Base-by-base conservation (phyloP, 2,329 filamentous ascomycete species). In the Penicillium paneum region DNA sequence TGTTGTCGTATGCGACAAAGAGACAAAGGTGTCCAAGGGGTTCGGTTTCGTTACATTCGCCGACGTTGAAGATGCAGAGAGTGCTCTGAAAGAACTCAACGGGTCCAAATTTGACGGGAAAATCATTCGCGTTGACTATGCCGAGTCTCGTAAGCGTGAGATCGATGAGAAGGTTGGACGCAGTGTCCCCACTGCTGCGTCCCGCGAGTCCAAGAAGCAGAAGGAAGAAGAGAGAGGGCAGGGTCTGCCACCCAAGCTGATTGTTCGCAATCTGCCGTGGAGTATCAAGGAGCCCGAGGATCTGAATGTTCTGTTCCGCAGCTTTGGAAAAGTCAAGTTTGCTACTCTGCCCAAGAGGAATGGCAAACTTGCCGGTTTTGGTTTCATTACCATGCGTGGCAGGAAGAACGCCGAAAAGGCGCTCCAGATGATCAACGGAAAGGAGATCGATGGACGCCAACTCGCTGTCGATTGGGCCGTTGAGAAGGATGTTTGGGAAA, bases 11-110 rank as follows among this genome's bases (percentile, higher is more conserved):
- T 77, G 88, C 53, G 93, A 99, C 71, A 85, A 89, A 15, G 81
- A 86, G 61, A 96, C 92, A 2, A 96, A 96, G 69, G 79, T 86
- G 64, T 97, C 91, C 13, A 88, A 90, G 69, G 93, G 94, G 17
- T 99, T 91, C 73, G 94, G 94, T 49, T 99, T 99, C 74, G 93
- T 99, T 54, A 97, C 94, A 2, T 94, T 99, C 67, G 90, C 92
- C 64, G 94, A 99, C 70, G 83, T 89, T 29, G 92, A 97, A 62
- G 94, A 99, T 78, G 92, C 93, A 12, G 79, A 86, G 61, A 83
- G 87, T 60, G 95, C 94, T 17, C 83, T 89, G 69, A 83, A 87
- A 54, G 88, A 95, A 71, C 83, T 97, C 68, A 85, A 96, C 72
- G 89, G 90, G 58, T 81, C 88, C 42, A 77, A 84, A 26, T 83